Conservation (phyloP, 768 basidiomycete genomes). For the Russula foetens region DNA sequence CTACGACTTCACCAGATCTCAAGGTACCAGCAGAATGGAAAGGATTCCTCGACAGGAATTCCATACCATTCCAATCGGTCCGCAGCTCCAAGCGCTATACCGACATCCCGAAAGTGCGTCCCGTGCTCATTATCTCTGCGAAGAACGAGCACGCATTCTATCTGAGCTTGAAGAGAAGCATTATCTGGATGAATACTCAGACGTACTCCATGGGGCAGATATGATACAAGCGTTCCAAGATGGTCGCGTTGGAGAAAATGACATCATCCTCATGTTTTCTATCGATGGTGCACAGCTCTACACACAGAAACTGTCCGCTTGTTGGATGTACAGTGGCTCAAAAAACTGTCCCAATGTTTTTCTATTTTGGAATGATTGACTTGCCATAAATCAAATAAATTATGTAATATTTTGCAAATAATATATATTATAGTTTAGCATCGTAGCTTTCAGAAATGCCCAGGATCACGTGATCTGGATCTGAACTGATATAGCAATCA, state of each 20-base stretch:
- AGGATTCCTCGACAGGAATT: not conserved
- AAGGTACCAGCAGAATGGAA: not conserved
- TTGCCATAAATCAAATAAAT: too few relatives aligned
- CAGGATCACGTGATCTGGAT: too few relatives aligned
- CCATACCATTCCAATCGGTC: not conserved
- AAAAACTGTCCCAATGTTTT: too few relatives aligned
- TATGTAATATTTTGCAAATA: too few relatives aligned
- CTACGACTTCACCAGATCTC: not conserved
- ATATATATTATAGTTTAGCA: too few relatives aligned
- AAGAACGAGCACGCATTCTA: too few relatives aligned
- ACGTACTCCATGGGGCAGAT: conserved; percentile 25
- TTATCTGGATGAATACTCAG: not conserved
- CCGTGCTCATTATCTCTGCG: not conserved
- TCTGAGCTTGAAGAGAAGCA: not conserved
- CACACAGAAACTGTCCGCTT: too few relatives aligned
- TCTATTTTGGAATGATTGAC: too few relatives aligned
- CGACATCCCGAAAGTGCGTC: not conserved
- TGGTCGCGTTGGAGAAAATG: conserved; percentile 20
- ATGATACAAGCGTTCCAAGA: conserved; percentile 22
- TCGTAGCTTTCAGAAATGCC: too few relatives aligned
- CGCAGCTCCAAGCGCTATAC: not conserved
- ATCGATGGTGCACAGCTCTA: conserved; percentile 35
- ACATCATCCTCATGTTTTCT: conserved; percentile 31
- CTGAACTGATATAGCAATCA: too few relatives aligned
- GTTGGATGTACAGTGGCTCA: too few relatives aligned